These are phyloP conservation scores for Trypanosoma grayi DNA, from an alignment of 208 protist genomes.

Conservation along the genomic window DNA sequence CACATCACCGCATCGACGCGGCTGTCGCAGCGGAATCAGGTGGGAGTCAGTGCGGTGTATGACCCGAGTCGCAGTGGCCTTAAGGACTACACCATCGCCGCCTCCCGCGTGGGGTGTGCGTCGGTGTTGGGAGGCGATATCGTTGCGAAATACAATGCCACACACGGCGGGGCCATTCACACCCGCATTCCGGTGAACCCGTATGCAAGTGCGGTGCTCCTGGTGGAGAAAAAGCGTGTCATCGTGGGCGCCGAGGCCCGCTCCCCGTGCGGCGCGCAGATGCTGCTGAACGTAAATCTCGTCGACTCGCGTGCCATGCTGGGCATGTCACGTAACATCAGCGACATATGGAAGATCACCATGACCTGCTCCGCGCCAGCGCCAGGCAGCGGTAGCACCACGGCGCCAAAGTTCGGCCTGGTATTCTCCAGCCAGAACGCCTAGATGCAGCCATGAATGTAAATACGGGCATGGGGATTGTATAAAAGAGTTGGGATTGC, in stretches of 20 bases:
- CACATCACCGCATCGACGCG: slow-evolving; percentile 44
- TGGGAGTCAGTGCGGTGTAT: slow-evolving; percentile 40
- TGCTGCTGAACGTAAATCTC: slow-evolving; percentile 59
- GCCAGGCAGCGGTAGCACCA: neutral
- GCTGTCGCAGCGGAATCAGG: slow-evolving; percentile 26
- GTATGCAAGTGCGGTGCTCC: slow-evolving; percentile 39
- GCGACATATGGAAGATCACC: slow-evolving; percentile 61
- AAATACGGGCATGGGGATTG: no score
- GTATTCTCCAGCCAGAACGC: slow-evolving; percentile 22
- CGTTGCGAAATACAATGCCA: slow-evolving; percentile 47
- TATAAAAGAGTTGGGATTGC: no score
- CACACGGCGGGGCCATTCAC: slow-evolving; percentile 40
- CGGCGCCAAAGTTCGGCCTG: slow-evolving; percentile 35
- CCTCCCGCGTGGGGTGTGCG: slow-evolving; percentile 35
- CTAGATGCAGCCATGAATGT: neutral
- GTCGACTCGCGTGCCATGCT: slow-evolving; percentile 38
- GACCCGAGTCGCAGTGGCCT: slow-evolving; percentile 70
- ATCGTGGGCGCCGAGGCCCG: slow-evolving; percentile 54
- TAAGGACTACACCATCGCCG: slow-evolving; percentile 37
- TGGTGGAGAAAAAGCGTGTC: slow-evolving; percentile 49
- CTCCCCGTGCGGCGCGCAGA: slow-evolving; percentile 51
- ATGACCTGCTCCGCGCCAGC: slow-evolving; percentile 36
- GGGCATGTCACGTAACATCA: slow-evolving; percentile 45
- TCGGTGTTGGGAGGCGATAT: slow-evolving; percentile 52
- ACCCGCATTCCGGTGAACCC: slow-evolving; percentile 49